Conservation (phyloP, 2,329 filamentous ascomycete species). For the Clarireedia sp. region DNA sequence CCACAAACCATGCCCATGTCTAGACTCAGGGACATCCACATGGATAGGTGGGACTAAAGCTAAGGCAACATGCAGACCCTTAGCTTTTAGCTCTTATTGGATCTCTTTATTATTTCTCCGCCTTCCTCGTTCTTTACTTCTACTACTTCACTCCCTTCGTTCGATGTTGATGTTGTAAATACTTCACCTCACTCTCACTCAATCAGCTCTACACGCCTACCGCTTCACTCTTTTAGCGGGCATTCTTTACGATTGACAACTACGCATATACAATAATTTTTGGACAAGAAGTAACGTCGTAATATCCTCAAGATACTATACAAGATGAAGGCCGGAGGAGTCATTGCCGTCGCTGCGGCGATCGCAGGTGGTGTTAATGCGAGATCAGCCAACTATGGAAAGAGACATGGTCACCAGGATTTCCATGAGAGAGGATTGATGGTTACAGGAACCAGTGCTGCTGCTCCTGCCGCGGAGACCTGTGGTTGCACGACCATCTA, state of each 20-base stretch:
- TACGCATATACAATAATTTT: slow-evolving; percentile 12
- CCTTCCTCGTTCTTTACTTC: slow-evolving; percentile 24
- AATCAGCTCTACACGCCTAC: slow-evolving; percentile 38
- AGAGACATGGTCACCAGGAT: slow-evolving; percentile 45
- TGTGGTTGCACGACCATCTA: slow-evolving; percentile 71
- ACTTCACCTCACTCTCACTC: slow-evolving; percentile 40
- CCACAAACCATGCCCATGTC: too few relatives aligned
- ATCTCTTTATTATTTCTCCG: neutral
- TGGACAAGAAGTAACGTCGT: slow-evolving; percentile 17
- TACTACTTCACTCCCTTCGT: slow-evolving; percentile 10
- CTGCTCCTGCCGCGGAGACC: slow-evolving; percentile 32
- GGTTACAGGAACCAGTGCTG: slow-evolving; percentile 13
- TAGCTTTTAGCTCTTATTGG: neutral
- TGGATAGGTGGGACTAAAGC: neutral
- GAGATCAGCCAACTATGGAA: slow-evolving; percentile 42
- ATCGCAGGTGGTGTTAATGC: slow-evolving; percentile 49
- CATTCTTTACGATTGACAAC: slow-evolving; percentile 41
- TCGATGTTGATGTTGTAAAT: slow-evolving; percentile 11
- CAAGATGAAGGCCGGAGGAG: slow-evolving; percentile 64
- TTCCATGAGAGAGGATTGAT: slow-evolving; percentile 43
- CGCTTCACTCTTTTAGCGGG: slow-evolving; percentile 88
- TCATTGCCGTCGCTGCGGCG: slow-evolving; percentile 57
- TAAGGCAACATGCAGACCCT: neutral
- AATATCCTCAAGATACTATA: slow-evolving; percentile 13
- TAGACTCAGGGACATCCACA: neutral